A percentile compares a stretch with the other conserved stretches of the same genome.
Conservation (phyloP, 2,329 filamentous ascomycete species). For the Sarocladiaceae sp. region DNA sequence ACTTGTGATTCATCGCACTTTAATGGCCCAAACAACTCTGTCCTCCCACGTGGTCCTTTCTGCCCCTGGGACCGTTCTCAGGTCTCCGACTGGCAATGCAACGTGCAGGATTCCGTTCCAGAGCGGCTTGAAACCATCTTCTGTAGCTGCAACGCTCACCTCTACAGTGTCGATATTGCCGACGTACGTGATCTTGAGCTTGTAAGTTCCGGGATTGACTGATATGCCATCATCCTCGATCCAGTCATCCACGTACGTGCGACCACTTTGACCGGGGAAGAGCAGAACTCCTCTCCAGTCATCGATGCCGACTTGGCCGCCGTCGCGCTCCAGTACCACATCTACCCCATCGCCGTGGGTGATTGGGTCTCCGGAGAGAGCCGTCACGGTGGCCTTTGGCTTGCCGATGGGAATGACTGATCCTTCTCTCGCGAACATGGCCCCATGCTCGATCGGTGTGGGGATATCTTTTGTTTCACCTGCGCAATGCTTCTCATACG, state of each 20-base stretch:
- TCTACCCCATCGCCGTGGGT: slow-evolving; percentile 2
- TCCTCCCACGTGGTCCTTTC: neutral
- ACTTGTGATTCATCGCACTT: no score
- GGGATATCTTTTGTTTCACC: neutral
- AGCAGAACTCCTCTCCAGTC: slow-evolving; percentile 7
- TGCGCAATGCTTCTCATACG: neutral
- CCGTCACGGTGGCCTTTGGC: slow-evolving; percentile 4
- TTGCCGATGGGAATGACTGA: slow-evolving; percentile 1
- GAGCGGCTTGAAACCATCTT: neutral
- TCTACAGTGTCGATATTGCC: neutral
- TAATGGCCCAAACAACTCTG: neutral
- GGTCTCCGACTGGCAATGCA: neutral
- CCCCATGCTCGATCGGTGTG: slow-evolving; percentile 3
- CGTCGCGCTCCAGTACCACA: neutral
- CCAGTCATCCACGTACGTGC: neutral
- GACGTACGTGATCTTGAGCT: neutral
- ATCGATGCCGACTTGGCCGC: slow-evolving; percentile 2
- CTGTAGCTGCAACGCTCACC: neutral
- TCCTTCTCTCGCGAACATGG: neutral
- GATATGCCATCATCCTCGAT: slow-evolving; percentile 6
- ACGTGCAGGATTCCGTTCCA: slow-evolving; percentile 1
- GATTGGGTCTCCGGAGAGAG: neutral
- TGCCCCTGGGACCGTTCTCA: slow-evolving; percentile 2
- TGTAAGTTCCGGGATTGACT: neutral
- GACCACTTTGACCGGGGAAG: neutral